phyloP scores from a whole-genome alignment of 2,329 filamentous ascomycete genomes.

The Chaetomium sp. region DNA sequence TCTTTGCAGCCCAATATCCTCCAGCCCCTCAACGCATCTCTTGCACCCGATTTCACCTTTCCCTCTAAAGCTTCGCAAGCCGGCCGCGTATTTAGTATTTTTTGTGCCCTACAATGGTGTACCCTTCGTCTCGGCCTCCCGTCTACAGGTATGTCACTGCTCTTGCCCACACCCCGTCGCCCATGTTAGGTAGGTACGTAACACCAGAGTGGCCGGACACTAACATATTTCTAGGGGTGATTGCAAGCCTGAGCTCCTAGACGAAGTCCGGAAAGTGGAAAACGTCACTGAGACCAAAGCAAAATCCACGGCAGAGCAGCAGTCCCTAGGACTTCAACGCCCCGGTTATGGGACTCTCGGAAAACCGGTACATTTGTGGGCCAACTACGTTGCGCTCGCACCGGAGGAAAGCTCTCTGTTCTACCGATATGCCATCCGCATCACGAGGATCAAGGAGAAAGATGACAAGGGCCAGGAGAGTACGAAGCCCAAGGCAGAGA shows the following conservation, averaged over 20 bases:
- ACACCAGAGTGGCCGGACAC: too few species aligned
- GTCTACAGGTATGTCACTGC: background rate
- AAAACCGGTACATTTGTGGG: background rate
- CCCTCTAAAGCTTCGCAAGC: too few species aligned
- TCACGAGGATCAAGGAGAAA: background rate
- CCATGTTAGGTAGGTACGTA: background rate
- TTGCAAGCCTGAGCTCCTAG: background rate
- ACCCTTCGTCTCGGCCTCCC: too few species aligned
- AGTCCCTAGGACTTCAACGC: background rate
- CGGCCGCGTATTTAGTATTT: too few species aligned
- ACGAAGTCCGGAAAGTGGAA: background rate
- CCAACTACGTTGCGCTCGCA: slow-evolving; percentile 4
- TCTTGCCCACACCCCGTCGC: background rate
- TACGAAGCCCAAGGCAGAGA: background rate
- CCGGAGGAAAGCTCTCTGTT: background rate
- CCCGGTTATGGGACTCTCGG: slow-evolving; percentile 3
- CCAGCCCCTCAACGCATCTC: too few species aligned
- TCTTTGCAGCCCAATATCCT: too few species aligned
- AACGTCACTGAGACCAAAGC: background rate
- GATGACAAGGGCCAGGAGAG: background rate
- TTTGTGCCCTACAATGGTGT: too few species aligned
- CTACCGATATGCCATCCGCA: background rate
- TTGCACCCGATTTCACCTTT: too few species aligned
- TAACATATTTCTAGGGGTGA: background rate
- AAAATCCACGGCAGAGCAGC: background rate